Evolutionary conservation across 179 eudicot genomes (phyloP), one percentile per base, ranked within the genome.

Genomic region (Heliamphora pulchella): DNA sequence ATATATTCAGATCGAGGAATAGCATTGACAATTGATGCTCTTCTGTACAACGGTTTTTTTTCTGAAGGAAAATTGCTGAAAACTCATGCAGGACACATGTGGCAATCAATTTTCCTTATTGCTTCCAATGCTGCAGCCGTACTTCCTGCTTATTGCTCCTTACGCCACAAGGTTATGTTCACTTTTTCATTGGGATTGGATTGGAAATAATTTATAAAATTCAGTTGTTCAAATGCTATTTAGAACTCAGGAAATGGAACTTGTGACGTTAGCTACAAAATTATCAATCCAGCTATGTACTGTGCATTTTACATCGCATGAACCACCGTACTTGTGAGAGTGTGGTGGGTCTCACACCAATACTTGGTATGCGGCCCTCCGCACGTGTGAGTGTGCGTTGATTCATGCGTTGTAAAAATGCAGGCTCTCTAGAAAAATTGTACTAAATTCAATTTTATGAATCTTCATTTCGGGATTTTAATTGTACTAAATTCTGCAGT

Each of bases 41-140:
- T 47, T 43, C 43, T 47, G 47, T 47, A 41, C 73, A 8, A 31
- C 17, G 70, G 62, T 22, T 54, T 74, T 57, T 3, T 55, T 78
- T 47, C 66, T 67, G 53, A 76, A 46, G 66, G 53, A 80, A 78
- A 67, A 64, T 8, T 78, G 63, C 41, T 80, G 80, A 54, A 81
- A 83, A 78, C 78, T 83, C 77, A 54, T 91, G 92, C 86, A 94
- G 99, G 98, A 76, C 99, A 92, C 84, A 69, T 90, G 70, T 89
- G 94, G 94, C 98, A 96, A 79, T 92, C 97, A 47, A 81, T 94
- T 82, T 84, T 84, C 70, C 97, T 96, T 63, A 80, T 96, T 82
- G 99, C 91, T 74, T 96, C 99, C 80, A 96, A 96, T 85, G 94
- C 87, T 80, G 98, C 97, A 72, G 97, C 98, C 70, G 66, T 94